Evolutionary conservation across 352 stramenopile genomes (phyloP), one percentile per base, ranked within the genome.

Genomic region (Achlya hypogyna): DNA sequence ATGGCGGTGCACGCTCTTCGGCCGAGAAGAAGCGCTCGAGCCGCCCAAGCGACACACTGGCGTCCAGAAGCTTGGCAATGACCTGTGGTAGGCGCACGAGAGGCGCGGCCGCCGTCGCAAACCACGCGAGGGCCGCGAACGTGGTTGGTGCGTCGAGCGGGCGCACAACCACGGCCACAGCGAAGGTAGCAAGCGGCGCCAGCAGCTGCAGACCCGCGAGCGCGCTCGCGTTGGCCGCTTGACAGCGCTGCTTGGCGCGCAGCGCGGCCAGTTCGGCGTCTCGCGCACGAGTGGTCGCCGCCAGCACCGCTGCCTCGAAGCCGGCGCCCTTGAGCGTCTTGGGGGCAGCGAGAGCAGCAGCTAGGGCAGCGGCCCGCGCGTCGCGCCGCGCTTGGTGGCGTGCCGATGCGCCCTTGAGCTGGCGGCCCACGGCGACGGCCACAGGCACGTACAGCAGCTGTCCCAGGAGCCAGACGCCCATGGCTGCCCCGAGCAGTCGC

Each of bases 71-170:
- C 20, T 49, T 67, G 14, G 27, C 5, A 38, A 67, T 20, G 8
- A 56, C 42, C 32, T 59, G 18, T 14, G 60, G 60, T 10, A 67
- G 31, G 18, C 60, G 60, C 20, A 59, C 42, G 12, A 67, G 34
- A 9, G 60, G 60, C 8, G 2, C 28, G 9, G 60, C 45, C 6
- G 60, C 60, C 18, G 42, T 67, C 25, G 18, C 40, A 49, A 67
- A 67, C 60, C 60, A 67, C n/a, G 60, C 60, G 10, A 67, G 22
- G 1, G 60, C 60, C 5, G 60, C 43, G 43, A 67, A 67, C 28
- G 34, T 38, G 6, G 47, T 56, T 0, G 59, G 18, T 5, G 59
- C 60, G n/a, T 67, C 29, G 28, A 58, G 14, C n/a, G 14, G 25
- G 1, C 29, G 38, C 20, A 67, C 10, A 35, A 45, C 16, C 3